Conservation (phyloP, 208 protist species). For the Trypanosoma avium region DNA sequence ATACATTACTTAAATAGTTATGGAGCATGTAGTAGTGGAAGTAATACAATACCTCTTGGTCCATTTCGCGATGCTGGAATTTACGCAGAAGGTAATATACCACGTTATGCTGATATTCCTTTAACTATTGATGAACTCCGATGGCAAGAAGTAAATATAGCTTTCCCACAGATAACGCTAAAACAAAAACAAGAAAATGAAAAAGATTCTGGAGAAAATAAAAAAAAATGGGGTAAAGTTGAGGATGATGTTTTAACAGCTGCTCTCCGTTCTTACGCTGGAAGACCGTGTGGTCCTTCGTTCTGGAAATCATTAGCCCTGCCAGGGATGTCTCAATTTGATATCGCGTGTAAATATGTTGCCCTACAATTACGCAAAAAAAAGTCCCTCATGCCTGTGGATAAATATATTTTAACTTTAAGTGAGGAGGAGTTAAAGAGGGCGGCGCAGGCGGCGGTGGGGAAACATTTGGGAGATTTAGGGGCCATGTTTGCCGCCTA, state of each 20-base stretch:
- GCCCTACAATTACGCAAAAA: background rate
- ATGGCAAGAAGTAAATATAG: slow-evolving; percentile 4
- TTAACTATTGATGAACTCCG: slow-evolving; percentile 16
- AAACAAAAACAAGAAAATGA: background rate
- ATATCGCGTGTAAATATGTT: slow-evolving; percentile 21
- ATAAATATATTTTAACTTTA: background rate
- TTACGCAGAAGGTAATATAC: slow-evolving; percentile 5
- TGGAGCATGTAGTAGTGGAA: too few relatives aligned
- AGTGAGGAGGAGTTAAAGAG: slow-evolving; percentile 3
- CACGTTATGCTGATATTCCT: slow-evolving; percentile 11
- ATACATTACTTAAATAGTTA: too few relatives aligned
- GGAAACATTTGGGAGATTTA: slow-evolving; percentile 14
- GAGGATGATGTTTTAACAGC: slow-evolving; percentile 7
- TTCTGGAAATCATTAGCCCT: slow-evolving; percentile 18
- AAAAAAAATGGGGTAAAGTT: background rate
- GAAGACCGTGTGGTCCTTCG: slow-evolving; percentile 8
- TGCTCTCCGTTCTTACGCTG: slow-evolving; percentile 5
- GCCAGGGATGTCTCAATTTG: slow-evolving; percentile 6
- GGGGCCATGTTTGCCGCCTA: slow-evolving; percentile 18
- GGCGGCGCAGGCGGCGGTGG: slow-evolving; percentile 5
- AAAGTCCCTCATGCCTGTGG: background rate
- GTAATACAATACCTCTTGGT: background rate
- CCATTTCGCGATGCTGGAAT: slow-evolving; percentile 26
- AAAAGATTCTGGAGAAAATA: background rate
- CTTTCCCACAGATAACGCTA: slow-evolving; percentile 9